phyloP scores from a whole-genome alignment of 177 flowering plant species.

The Tripterygium wilfordii region DNA sequence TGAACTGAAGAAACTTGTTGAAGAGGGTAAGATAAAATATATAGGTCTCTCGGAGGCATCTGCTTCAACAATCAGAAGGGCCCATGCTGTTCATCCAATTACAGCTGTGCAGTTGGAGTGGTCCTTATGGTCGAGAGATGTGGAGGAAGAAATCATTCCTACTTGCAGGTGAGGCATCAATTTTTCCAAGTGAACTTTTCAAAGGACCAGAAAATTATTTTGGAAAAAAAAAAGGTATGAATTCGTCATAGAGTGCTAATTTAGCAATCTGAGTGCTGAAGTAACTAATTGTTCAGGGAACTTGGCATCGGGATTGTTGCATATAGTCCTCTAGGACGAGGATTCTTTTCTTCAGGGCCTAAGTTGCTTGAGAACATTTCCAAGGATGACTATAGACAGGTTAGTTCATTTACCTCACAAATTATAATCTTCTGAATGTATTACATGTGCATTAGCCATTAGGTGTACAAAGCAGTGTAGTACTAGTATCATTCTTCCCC shows the following conservation, averaged over 20 bases:
- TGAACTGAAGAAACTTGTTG: conserved; percentile 47
- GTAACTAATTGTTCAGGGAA: conserved; percentile 24
- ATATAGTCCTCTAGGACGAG: conserved; percentile 37
- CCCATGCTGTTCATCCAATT: conserved; percentile 63
- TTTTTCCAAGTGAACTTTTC: too few relatives aligned
- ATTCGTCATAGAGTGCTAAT: too few relatives aligned
- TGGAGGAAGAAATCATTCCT: conserved; percentile 44
- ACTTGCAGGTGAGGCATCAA: conserved; percentile 38
- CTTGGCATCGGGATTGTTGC: conserved; percentile 42
- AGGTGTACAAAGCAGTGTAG: too few relatives aligned
- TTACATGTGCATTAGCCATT: too few relatives aligned
- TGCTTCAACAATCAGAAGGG: conserved; percentile 58
- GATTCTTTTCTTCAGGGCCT: conserved; percentile 35
- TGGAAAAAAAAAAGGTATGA: too few relatives aligned
- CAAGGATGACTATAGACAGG: conserved; percentile 38
- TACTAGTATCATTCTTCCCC: too few relatives aligned
- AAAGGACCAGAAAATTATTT: too few relatives aligned
- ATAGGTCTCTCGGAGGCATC: conserved; percentile 61
- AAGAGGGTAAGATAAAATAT: conserved; percentile 55
- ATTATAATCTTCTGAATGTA: too few relatives aligned
- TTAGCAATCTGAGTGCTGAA: too few relatives aligned
- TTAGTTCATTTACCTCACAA: conserved; percentile 4
- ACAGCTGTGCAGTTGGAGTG: conserved; percentile 62
- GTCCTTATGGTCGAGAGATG: conserved; percentile 66
- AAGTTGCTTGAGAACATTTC: conserved; percentile 26